Evolutionary conservation across 2,329 filamentous ascomycete species (phyloP), one percentile per base, ranked within the genome.

Genomic region (Fusarium devonianum): DNA sequence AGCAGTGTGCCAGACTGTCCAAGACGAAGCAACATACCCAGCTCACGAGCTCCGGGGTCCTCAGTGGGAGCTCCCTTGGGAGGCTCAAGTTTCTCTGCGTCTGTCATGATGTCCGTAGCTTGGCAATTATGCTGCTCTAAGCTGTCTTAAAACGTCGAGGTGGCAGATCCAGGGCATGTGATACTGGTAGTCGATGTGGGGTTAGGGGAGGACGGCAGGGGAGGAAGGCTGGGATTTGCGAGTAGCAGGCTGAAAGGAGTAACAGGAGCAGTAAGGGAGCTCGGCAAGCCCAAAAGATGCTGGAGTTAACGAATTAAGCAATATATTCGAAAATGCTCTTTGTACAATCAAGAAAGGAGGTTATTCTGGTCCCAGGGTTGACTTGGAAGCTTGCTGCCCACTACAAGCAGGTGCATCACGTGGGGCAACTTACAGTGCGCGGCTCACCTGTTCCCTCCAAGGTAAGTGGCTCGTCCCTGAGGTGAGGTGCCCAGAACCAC

Each of bases 1-100:
- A 73, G 67, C 46, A 54, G 33, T 17, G 12, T 19, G 21, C 13
- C 9, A 14, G 32, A 30, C 12, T 43, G 29, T 47, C 19, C 35
- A 26, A 38, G 35, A 14, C 10, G 29, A 32, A 21, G 40, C 29
- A 35, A 56, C 59, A 23, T 67, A 86, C 84, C 78, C 53, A 85
- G 73, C 48, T 86, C 82, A 66, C 78, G 83, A 32, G 83, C 83
- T 60, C 83, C 84, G 37, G 83, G 77, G 60, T 86, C 83, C 32
- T 76, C 72, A 22, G 74, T 53, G 19, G 64, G 65, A 44, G 54
- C 56, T 29, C 70, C 67, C 32, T 62, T 63, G 14, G 70, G 70
- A 49, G 67, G 67, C 37, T 70, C 67, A 25, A 72, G 65, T 34
- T 59, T 66, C 41, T 67, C 64, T 18, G 63, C 41, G 34, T 65